Evolutionary conservation across 2,329 filamentous ascomycete species (phyloP).

Genomic region (Scedosporium aurantiacum): DNA sequence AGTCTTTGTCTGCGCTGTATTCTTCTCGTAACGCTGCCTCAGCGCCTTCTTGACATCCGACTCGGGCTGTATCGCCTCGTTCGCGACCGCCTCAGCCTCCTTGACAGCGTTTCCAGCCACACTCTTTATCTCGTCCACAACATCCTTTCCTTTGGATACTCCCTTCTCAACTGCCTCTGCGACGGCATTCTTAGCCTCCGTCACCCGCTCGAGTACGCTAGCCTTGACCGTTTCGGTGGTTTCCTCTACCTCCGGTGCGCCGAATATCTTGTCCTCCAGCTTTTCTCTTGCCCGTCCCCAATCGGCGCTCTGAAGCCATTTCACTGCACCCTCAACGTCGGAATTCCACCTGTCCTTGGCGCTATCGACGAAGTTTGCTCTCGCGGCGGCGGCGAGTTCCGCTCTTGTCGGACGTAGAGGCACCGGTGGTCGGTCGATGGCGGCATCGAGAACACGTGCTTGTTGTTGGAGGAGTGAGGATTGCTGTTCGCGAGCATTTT

Average conservation of each 20-base stretch:
- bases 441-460: constrained; percentile 38
- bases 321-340: constrained; percentile 57
- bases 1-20: constrained; percentile 30
- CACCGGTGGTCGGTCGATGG: constrained; percentile 37
- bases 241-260: constrained; percentile 3
- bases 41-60: constrained; percentile 37
- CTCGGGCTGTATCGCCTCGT: constrained; percentile 16
- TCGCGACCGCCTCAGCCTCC: constrained; percentile 19
- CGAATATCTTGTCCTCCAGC: constrained; percentile 39
- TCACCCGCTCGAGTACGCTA: neutral
- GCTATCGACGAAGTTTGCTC: constrained; percentile 49
- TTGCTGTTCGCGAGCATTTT: constrained; percentile 53
- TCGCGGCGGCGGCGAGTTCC: constrained; percentile 38
- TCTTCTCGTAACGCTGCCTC: constrained; percentile 38
- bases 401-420: constrained; percentile 38
- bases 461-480: constrained; percentile 46
- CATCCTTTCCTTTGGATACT: constrained; percentile 28
- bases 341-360: constrained; percentile 71
- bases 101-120: constrained; percentile 24
- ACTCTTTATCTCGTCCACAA: constrained; percentile 25
- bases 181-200: constrained; percentile 16
- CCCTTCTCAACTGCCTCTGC: constrained; percentile 28
- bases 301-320: constrained; percentile 54
- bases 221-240: neutral
- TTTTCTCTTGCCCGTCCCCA: constrained; percentile 52